Evolutionary conservation across 2,329 filamentous ascomycete genomes (phyloP), one percentile per base, ranked within the genome.

Genomic region (Sphaerulina populicola): DNA sequence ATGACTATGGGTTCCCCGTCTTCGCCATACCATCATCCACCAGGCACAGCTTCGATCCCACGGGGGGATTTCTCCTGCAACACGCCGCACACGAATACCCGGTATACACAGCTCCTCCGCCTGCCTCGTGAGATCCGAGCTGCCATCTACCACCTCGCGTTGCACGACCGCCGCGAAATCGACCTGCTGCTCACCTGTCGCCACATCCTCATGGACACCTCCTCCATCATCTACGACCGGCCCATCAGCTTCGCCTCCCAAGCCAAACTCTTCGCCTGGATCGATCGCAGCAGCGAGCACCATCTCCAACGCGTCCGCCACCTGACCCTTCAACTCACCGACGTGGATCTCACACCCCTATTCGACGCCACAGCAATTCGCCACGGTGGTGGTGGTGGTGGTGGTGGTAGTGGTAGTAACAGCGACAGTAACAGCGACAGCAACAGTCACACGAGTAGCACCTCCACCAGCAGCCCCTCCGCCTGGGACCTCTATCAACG

Each of bases 321-420:
- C 11, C 39, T 66, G 7, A 45, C 49, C 1, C 49, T 66, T 0
- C 45, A 47, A 12, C 47, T 66, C 8, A 62, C 57, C 14, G 64
- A 66, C 50, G 53, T 65, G 47, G 59, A 65, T 48, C 54, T 66
- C 14, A 54, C 61, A 12, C 39, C 54, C 3, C 43, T 64, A 8
- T 52, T 63, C 29, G 41, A 59, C 38, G 8, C 38, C 6, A 49
- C n/a, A 6, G 38, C 45, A 5, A 42, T n/a, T 12, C 14, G 18
- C 21, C 39, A 45, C 30, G 44, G 42, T 18, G 18, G 18, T 18
- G 18, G 18, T 18, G 18, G 18, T 18, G 18, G 18, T 18, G 18
- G 18, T 18, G 3, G 18, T 18, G 4, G 18, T 18, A 18, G 3
- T 3, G 18, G 18, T 18, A 18, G 4, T 2, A 18, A 18, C 18